phyloP scores from a whole-genome alignment of 768 basidiomycete genomes.

The Multifurca ochricompacta region DNA sequence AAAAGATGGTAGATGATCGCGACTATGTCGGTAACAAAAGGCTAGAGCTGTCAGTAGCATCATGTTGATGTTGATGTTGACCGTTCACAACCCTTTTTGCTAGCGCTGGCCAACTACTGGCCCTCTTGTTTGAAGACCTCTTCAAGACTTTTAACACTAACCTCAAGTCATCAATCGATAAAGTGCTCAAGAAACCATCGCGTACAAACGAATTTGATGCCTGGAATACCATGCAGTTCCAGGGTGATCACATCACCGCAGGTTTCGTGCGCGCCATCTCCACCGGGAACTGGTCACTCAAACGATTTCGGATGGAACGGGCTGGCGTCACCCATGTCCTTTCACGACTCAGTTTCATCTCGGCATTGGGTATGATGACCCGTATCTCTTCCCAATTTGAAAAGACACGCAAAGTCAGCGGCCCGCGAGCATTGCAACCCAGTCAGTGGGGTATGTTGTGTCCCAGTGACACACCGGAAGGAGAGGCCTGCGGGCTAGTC shows the following conservation, averaged over 20 bases:
- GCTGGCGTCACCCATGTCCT: constrained; percentile 98
- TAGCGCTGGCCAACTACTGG: constrained; percentile 92
- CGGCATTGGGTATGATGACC: constrained; percentile 99
- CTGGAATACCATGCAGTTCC: constrained; percentile 88
- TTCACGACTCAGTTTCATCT: constrained; percentile 90
- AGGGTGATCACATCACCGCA: constrained; percentile 91
- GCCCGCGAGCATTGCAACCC: constrained; percentile 92
- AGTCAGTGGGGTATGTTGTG: constrained; percentile 99
- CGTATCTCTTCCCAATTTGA: constrained; percentile 98
- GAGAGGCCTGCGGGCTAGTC: constrained; percentile 96
- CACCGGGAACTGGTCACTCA: constrained; percentile 98
- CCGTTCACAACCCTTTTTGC: neutral
- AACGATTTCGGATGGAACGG: constrained; percentile 99
- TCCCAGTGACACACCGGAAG: constrained; percentile 98
- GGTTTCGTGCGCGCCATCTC: constrained; percentile 97
- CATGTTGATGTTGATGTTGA: neutral
- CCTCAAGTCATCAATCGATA: constrained; percentile 91
- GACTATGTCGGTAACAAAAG: constrained; percentile 99
- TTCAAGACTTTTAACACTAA: constrained; percentile 99
- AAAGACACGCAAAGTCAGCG: constrained; percentile 97
- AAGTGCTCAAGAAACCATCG: constrained; percentile 92
- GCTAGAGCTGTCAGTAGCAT: constrained; percentile 74
- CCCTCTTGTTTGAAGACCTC: constrained; percentile 93
- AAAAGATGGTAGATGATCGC: constrained; percentile 95
- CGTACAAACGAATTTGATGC: constrained; percentile 94